A percentile compares a stretch with the other conserved stretches of the same genome.
Conservation (phyloP, 116 monocot genomes). For the Iris pallida region DNA sequence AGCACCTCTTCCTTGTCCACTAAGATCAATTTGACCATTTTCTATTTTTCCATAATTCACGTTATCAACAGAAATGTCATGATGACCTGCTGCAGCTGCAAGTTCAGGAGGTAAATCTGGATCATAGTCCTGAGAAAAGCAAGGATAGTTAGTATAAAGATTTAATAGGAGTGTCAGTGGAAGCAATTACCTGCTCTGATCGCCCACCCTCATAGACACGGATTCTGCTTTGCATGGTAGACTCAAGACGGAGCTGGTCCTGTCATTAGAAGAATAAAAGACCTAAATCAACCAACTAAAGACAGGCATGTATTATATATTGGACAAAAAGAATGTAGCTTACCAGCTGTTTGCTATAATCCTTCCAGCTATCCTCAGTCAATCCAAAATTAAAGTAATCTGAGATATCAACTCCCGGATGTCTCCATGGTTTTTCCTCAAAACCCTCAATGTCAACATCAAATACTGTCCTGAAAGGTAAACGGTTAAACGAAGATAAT, state of each 20-base stretch:
- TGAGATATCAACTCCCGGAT: slow-evolving; percentile 66
- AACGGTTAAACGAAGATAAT: not conserved
- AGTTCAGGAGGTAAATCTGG: slow-evolving; percentile 97
- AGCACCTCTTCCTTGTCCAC: slow-evolving; percentile 49
- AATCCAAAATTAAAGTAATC: slow-evolving; percentile 93
- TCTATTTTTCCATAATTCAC: slow-evolving; percentile 36
- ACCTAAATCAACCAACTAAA: not conserved
- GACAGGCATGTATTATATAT: not conserved
- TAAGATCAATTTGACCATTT: slow-evolving; percentile 42
- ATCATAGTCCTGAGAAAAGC: slow-evolving; percentile 65
- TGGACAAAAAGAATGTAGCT: slow-evolving; percentile 18
- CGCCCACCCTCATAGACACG: slow-evolving; percentile 91
- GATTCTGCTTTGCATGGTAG: slow-evolving; percentile 95
- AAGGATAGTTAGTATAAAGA: not conserved
- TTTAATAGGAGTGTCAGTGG: not conserved
- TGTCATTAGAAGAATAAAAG: slow-evolving; percentile 19
- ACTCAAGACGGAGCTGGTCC: slow-evolving; percentile 80
- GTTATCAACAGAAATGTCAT: slow-evolving; percentile 54
- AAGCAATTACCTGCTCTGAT: slow-evolving; percentile 59
- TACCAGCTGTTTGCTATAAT: slow-evolving; percentile 74
- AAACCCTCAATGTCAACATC: slow-evolving; percentile 81
- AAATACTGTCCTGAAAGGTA: slow-evolving; percentile 36
- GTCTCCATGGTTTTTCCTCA: slow-evolving; percentile 91
- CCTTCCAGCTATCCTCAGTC: slow-evolving; percentile 80
- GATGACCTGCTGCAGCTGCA: slow-evolving; percentile 84